Base-by-base conservation (phyloP, 2,329 filamentous ascomycete species). In the Aspergillus thermomutatus region DNA sequence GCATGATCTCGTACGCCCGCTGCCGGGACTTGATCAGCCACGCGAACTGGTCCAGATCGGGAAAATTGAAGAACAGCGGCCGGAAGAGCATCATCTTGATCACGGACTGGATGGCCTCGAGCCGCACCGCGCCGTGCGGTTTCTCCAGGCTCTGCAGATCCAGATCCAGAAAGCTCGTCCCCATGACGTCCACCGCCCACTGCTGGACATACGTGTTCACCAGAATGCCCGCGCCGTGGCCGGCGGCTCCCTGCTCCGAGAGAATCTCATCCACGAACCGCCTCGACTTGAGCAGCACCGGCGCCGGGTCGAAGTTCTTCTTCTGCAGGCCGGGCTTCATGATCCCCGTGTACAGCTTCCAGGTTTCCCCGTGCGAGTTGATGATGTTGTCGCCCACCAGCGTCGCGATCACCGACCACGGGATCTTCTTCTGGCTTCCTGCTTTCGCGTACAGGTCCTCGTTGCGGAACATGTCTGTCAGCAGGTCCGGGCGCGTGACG, bases 381-480 rank as follows among this genome's bases (percentile, higher is more conserved):
- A 60, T 57, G 41, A 60, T 60, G 21, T 60, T 60, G 11, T 57
- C 58, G 1, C 58, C 58, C 0, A 76, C 69, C 9, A 76, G 68
- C 0, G 64, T 61, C 3, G 75, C 75, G 43, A 77, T 62, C 9
- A 77, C 69, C 50, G 69, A 72, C 55, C 70, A 66, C 1, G 76
- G 76, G 8, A 77, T 75, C 63, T 77, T 78, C 27, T 71, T 67
- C 51, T 76, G 70, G 55, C 75, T 77, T 3, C 76, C 76, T n/a
- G 69, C 72, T 62, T 76, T 79, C 9, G 64, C 61, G 50, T 68
- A 70, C 4, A 65, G 47, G 9, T 69, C 55, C 49, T 72, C 70
- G 37, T 71, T 66, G 14, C 67, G 69, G 37, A 73, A 70, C 58
- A 73, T 66, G 47, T 80, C 75, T 3, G 72, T 70, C 3, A 82